Evolutionary conservation across 768 basidiomycete genomes (phyloP), one percentile per base, ranked within the genome.

Genomic region (Xanthoconium stramineum): DNA sequence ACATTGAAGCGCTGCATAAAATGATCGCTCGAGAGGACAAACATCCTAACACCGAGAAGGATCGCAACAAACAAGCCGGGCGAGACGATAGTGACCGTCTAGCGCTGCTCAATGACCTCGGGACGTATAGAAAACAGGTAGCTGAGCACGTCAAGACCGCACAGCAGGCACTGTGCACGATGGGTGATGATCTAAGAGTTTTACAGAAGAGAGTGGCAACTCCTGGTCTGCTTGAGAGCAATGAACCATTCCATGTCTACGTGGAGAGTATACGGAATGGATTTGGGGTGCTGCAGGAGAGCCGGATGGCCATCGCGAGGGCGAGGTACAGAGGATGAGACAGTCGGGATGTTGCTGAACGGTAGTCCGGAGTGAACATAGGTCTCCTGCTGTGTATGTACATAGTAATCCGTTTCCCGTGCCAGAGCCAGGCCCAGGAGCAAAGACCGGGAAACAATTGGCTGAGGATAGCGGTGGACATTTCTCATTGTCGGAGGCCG

Each of bases 101-200:
- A 10, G 65, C 44, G 4, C 69, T 91, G 45, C 75, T 92, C 55
- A 75, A 74, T 52, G 78, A 81, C 45, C 67, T 91, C 13, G 76
- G 77, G 10, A 68, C 63, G 35, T 90, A 88, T 62, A 76, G 87
- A 61, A 79, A 78, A 60, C 77, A 79, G 56, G 89, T 89, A 5
- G 69, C 78, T 38, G 80, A 74, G 11, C 88, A 88, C 58, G 87
- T 92, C n/a, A 78, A 78, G 33, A 81, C 81, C 0, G 81, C 87
- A 15, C 64, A 88, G 62, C 83, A 84, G 50, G 77, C 82, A 10
- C 71, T 92, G 58, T 71, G 81, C 32, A 74, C 74, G 38, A 81
- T 91, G 83, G 81, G 81, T 59, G 83, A 81, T 36, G 88, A 91
- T 58, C 83, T 91, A 77, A 87, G 88, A 65, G 88, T 89, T 44